Evolutionary conservation across 306 rosid genomes (phyloP).

Genomic region (Spatholobus suberectus): DNA sequence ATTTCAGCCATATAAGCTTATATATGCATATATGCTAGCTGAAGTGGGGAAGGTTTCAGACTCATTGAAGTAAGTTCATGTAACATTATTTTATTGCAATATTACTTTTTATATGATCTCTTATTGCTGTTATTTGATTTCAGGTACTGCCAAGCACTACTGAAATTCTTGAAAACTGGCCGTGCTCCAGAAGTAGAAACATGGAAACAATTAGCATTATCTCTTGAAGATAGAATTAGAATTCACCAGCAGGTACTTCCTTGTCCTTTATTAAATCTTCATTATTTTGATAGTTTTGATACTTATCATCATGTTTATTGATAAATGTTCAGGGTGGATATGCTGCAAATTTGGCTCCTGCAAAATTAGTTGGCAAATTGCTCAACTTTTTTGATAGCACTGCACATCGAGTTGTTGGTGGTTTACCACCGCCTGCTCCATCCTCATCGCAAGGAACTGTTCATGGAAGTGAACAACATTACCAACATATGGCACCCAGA

Average conservation of each 20-base stretch:
- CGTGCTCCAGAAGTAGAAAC: constrained; percentile 88
- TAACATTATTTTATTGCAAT: constrained; percentile 34
- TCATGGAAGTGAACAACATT: constrained; percentile 63
- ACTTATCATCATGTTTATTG: constrained; percentile 29
- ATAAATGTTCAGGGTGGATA: constrained; percentile 79
- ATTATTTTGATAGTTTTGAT: constrained; percentile 22
- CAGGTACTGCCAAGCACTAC: constrained; percentile 91
- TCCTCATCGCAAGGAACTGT: constrained; percentile 57
- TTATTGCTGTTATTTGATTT: constrained; percentile 36
- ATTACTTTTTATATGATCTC: constrained; percentile 3
- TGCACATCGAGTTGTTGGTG: constrained; percentile 94
- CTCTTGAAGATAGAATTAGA: constrained; percentile 94
- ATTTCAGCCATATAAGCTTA: constrained; percentile 92
- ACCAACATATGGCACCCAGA: constrained; percentile 59
- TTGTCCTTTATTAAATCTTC: constrained; percentile 19
- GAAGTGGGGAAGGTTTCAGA: constrained; percentile 94
- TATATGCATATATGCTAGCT: constrained; percentile 93
- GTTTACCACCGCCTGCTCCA: constrained; percentile 88
- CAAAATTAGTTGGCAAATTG: constrained; percentile 80
- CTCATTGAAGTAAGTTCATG: constrained; percentile 81
- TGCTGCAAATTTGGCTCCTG: constrained; percentile 76
- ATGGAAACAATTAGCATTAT: constrained; percentile 76
- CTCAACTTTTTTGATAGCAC: constrained; percentile 89
- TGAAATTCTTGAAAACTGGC: constrained; percentile 82
- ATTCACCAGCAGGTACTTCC: constrained; percentile 80